Percentiles rank a stretch among this genome's conserved stretches.
phyloP scores from a whole-genome alignment of 257 asterid species.

The Anisodus tanguticus region DNA sequence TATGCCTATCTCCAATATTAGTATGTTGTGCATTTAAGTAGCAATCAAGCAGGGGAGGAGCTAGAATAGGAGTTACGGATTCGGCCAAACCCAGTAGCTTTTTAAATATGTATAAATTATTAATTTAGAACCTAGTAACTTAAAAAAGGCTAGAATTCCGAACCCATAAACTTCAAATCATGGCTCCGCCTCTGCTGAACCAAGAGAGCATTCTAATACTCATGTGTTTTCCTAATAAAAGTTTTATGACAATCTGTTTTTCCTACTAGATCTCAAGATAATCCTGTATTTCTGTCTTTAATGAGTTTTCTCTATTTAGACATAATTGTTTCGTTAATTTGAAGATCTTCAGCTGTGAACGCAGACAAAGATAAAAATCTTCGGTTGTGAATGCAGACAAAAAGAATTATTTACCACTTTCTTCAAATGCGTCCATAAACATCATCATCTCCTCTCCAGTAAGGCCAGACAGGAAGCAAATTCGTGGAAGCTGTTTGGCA shows the following conservation, averaged over 20 bases:
- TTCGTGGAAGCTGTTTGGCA: slow-evolving; percentile 77
- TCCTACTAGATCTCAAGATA: not conserved
- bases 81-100: not conserved
- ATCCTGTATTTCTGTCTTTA: not conserved
- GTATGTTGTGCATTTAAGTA: not conserved
- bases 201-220: not conserved
- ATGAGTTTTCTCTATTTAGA: not conserved
- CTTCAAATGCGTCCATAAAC: slow-evolving; percentile 88
- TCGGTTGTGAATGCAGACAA: not conserved
- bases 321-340: not conserved
- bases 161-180: not conserved
- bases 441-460: slow-evolving; percentile 99
- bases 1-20: not conserved
- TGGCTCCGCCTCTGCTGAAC: not conserved
- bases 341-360: not conserved
- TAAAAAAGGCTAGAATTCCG: not conserved
- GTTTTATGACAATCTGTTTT: not conserved
- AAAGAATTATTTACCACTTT: slow-evolving; percentile 59
- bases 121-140: not conserved
- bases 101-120: not conserved
- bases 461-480: slow-evolving; percentile 92
- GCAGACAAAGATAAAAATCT: not conserved
- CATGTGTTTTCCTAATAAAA: not conserved
- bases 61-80: not conserved
- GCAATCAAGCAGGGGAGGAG: not conserved